Percentiles rank a stretch among this genome's conserved stretches.
Conservation (phyloP, 441 rosid species). For the Gossypium trilobum region DNA sequence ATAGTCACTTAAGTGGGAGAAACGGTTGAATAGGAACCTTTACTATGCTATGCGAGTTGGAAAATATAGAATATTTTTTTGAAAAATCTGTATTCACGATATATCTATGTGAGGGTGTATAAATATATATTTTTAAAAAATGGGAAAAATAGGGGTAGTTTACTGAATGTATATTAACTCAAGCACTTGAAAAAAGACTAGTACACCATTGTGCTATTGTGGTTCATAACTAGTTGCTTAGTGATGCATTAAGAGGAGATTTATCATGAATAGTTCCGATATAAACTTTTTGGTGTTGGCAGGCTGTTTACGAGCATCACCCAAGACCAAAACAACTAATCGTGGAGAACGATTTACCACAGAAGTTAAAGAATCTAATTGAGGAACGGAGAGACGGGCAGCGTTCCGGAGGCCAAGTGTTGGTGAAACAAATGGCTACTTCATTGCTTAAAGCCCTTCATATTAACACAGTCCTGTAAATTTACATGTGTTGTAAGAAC, state of each 20-base stretch:
- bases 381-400: slow-evolving; percentile 96
- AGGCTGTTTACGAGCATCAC: slow-evolving; percentile 98
- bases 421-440: slow-evolving; percentile 98
- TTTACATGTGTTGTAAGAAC: not conserved
- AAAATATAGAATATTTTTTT: not conserved
- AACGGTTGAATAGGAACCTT: not conserved
- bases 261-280: not conserved
- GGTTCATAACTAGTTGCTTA: not conserved
- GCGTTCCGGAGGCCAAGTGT: slow-evolving; percentile 87
- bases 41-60: not conserved
- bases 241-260: not conserved
- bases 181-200: not conserved
- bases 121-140: not conserved
- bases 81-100: not conserved
- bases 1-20: not conserved
- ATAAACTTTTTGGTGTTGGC: slow-evolving; percentile 9
- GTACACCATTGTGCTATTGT: not conserved
- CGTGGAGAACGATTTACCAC: slow-evolving; percentile 88
- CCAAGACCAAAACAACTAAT: slow-evolving; percentile 94
- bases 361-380: slow-evolving; percentile 68
- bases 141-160: not conserved
- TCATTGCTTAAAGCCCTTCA: slow-evolving; percentile 78
- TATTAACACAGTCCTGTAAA: slow-evolving; percentile 55
- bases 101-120: not conserved
- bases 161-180: not conserved